Conservation (phyloP, 352 stramenopile species). For the Phytophthora chlamydospora region DNA sequence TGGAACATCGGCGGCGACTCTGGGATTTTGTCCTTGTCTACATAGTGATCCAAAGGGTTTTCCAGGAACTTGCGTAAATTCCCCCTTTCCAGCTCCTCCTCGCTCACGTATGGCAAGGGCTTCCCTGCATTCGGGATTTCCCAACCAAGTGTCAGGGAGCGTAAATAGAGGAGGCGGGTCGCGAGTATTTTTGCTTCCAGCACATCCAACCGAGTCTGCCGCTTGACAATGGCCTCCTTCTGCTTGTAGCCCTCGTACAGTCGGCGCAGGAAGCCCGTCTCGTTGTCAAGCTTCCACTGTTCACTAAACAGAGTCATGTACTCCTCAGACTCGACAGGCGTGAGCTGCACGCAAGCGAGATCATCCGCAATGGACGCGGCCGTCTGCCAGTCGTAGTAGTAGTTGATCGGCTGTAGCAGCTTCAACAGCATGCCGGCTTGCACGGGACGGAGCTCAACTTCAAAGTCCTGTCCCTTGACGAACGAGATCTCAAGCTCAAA, state of each 20-base stretch:
- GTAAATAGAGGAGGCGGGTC: slow-evolving; percentile 63
- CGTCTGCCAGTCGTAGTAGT: slow-evolving; percentile 75
- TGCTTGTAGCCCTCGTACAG: slow-evolving; percentile 46
- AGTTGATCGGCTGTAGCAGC: slow-evolving; percentile 60
- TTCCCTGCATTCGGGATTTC: slow-evolving; percentile 63
- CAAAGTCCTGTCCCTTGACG: slow-evolving; percentile 32
- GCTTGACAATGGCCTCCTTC: slow-evolving; percentile 50
- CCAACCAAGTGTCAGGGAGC: slow-evolving; percentile 65
- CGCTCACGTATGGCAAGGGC: slow-evolving; percentile 48
- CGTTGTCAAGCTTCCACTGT: slow-evolving; percentile 66
- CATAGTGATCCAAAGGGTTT: slow-evolving; percentile 69
- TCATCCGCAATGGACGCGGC: slow-evolving; percentile 66
- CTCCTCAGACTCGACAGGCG: slow-evolving; percentile 47
- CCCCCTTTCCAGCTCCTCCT: slow-evolving; percentile 51
- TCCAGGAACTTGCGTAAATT: slow-evolving; percentile 72
- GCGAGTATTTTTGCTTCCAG: slow-evolving; percentile 69
- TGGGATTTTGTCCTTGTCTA: slow-evolving; percentile 48
- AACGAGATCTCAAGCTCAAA: slow-evolving; percentile 69
- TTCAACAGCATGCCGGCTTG: slow-evolving; percentile 68
- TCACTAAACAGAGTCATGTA: slow-evolving; percentile 64
- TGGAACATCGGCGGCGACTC: slow-evolving; percentile 61
- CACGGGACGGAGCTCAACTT: slow-evolving; percentile 64
- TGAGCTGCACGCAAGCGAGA: slow-evolving; percentile 64
- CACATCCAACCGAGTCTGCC: slow-evolving; percentile 48
- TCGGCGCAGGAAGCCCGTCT: slow-evolving; percentile 45